Percentiles rank a stretch among this genome's conserved stretches.
phyloP scores from a whole-genome alignment of 2,329 filamentous ascomycete genomes.

The Knoxdaviesia capensis region DNA sequence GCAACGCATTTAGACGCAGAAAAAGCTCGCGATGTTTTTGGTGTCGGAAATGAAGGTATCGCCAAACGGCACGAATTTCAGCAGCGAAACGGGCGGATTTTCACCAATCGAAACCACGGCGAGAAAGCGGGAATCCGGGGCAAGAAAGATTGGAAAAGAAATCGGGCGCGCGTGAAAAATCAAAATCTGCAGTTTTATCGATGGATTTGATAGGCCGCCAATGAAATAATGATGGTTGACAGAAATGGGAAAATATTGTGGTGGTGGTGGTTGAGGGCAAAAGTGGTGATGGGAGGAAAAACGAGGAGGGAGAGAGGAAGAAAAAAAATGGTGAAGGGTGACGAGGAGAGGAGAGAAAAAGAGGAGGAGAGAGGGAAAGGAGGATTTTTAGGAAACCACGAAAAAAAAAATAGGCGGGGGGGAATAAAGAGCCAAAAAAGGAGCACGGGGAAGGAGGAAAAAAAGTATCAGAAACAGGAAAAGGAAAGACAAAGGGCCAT shows the following conservation, averaged over 20 bases:
- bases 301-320: constrained; percentile 12
- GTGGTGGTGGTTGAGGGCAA: constrained; percentile 11
- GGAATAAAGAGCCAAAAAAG: constrained; percentile 1
- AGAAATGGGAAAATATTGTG: constrained; percentile 7
- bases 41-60: neutral
- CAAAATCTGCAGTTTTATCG: constrained; percentile 15
- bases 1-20: no score
- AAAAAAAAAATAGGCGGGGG: constrained; percentile 2
- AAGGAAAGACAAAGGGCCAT: constrained; percentile 1
- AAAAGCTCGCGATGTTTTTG: neutral
- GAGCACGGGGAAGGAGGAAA: neutral
- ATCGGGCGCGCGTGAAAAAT: constrained; percentile 6
- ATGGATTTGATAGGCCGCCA: constrained; percentile 14
- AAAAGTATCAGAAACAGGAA: neutral
- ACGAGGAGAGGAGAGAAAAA: constrained; percentile 8
- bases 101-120: constrained; percentile 7
- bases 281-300: constrained; percentile 10
- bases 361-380: constrained; percentile 14
- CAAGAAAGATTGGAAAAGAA: constrained; percentile 7
- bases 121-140: constrained; percentile 7
- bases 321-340: constrained; percentile 6
- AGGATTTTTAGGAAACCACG: neutral
- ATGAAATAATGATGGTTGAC: constrained; percentile 23
- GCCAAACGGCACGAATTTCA: no score
- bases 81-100: no score